A percentile compares a stretch with the other conserved stretches of the same genome.
Evolutionary conservation across 345 rosid genomes (phyloP).

Genomic region (Syzygium jambos): DNA sequence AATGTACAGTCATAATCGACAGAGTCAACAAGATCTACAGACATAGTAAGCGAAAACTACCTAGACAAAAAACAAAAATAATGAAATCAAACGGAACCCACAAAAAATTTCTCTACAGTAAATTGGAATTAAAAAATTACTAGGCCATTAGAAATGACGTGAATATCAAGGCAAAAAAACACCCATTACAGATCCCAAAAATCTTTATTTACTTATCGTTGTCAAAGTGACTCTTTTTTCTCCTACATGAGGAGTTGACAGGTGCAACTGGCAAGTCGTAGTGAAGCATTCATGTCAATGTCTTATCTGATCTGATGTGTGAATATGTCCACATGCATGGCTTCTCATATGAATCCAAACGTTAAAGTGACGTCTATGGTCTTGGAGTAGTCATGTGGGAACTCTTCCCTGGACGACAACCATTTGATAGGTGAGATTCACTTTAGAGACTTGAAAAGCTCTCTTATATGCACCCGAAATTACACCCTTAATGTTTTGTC

Average conservation of each 20-base stretch:
- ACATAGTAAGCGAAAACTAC: not conserved
- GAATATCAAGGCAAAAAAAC: not conserved
- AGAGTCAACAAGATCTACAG: not conserved
- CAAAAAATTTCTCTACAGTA: not conserved
- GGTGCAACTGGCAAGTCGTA: not conserved
- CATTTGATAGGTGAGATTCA: constrained; percentile 70
- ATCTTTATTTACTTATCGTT: not conserved
- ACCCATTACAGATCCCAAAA: not conserved
- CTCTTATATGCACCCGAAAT: not conserved
- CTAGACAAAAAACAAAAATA: no score
- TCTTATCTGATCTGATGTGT: not conserved
- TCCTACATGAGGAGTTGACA: not conserved
- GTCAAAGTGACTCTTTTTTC: not conserved
- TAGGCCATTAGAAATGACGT: not conserved
- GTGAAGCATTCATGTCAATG: not conserved
- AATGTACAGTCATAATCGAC: not conserved
- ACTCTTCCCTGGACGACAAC: constrained; percentile 95
- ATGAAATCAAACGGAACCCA: not conserved
- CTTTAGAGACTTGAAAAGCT: not conserved
- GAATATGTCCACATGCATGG: not conserved
- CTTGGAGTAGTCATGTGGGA: constrained; percentile 98
- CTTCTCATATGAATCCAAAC: not conserved
- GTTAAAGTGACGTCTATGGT: constrained; percentile 70
- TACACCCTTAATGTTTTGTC: not conserved
- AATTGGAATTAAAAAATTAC: not conserved